These are phyloP conservation scores for Hyaloperonospora brassicae DNA, from an alignment of 352 stramenopile genomes.

Conservation along the genomic window DNA sequence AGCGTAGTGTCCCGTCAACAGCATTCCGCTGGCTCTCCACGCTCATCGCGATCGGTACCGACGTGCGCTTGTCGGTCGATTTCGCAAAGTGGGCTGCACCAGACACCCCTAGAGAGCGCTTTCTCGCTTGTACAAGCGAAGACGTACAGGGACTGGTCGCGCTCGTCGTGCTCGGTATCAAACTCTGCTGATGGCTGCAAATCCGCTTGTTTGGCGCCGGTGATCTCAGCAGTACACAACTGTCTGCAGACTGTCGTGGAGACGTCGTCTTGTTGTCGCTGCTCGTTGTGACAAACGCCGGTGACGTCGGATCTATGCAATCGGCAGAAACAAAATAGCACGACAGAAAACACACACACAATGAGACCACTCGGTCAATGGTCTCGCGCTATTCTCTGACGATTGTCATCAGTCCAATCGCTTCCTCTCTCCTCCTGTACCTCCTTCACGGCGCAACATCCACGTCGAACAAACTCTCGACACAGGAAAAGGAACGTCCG, in stretches of 20 bases:
- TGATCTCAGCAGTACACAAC: constrained; percentile 25
- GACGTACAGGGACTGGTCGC: constrained; percentile 19
- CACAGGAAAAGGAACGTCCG: not conserved
- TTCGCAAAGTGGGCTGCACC: constrained; percentile 20
- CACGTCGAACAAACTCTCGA: constrained; percentile 26
- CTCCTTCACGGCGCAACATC: constrained; percentile 5
- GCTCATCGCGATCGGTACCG: constrained; percentile 30
- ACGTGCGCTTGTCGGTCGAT: constrained; percentile 20
- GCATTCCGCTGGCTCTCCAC: constrained; percentile 19
- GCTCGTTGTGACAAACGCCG: constrained; percentile 17
- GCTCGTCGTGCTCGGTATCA: constrained; percentile 23
- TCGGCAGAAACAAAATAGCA: constrained; percentile 6
- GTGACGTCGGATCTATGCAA: constrained; percentile 21
- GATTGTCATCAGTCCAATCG: constrained; percentile 5
- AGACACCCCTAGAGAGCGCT: constrained; percentile 21
- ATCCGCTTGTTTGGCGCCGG: constrained; percentile 33
- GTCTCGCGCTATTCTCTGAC: too few species aligned
- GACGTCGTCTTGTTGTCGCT: constrained; percentile 21
- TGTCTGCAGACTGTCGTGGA: constrained; percentile 8
- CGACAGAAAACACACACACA: too few species aligned
- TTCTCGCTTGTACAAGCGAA: constrained; percentile 23
- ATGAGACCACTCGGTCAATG: constrained; percentile 9
- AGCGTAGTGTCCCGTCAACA: constrained; percentile 11
- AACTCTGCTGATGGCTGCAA: constrained; percentile 27
- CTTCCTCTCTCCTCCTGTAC: constrained; percentile 11